These are phyloP conservation scores for Ustilago tritici DNA, from an alignment of 1,284 basidiomycete genomes.

Conservation along the genomic window DNA sequence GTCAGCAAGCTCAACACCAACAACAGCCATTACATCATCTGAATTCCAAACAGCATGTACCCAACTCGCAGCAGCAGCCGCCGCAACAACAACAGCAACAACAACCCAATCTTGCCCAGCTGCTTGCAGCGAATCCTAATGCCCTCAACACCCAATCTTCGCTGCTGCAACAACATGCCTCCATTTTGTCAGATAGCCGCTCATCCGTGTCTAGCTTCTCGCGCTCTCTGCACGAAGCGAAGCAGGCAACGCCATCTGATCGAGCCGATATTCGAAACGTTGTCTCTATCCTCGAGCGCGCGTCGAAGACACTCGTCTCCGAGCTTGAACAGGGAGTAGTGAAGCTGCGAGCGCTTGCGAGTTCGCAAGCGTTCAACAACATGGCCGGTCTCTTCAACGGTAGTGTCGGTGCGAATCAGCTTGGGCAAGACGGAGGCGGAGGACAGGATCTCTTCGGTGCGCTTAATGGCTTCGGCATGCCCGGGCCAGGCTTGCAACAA, in stretches of 20 bases:
- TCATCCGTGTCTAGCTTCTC: slow-evolving; percentile 40
- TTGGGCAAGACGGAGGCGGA: slow-evolving; percentile 6
- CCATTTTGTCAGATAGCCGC: slow-evolving; percentile 30
- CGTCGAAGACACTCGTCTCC: slow-evolving; percentile 26
- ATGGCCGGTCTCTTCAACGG: slow-evolving; percentile 15
- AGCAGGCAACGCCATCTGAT: slow-evolving; percentile 34
- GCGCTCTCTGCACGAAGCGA: slow-evolving; percentile 29
- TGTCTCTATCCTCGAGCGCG: slow-evolving; percentile 34
- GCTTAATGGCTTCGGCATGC: slow-evolving; percentile 21
- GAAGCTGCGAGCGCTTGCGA: slow-evolving; percentile 35
- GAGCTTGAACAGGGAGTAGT: slow-evolving; percentile 37
- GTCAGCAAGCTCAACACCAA: slow-evolving; percentile 19
- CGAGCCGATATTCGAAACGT: slow-evolving; percentile 41
- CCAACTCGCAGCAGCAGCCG: slow-evolving; percentile 3
- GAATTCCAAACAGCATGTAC: slow-evolving; percentile 11
- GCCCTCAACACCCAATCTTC: slow-evolving; percentile 18
- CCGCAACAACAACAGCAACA: slow-evolving; percentile 27
- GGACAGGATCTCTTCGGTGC: slow-evolving; percentile 34
- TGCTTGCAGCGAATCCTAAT: slow-evolving; percentile 18
- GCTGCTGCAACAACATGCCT: slow-evolving; percentile 38
- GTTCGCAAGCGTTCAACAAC: slow-evolving; percentile 25
- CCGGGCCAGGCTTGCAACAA: slow-evolving; percentile 18
- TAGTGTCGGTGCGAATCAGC: slow-evolving; percentile 7
- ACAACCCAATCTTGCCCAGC: slow-evolving; percentile 24
- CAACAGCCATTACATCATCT: slow-evolving; percentile 17